These are phyloP conservation scores for Paramecium octaurelia DNA, from an alignment of 73 alveolate genomes.

Conservation along the genomic window DNA sequence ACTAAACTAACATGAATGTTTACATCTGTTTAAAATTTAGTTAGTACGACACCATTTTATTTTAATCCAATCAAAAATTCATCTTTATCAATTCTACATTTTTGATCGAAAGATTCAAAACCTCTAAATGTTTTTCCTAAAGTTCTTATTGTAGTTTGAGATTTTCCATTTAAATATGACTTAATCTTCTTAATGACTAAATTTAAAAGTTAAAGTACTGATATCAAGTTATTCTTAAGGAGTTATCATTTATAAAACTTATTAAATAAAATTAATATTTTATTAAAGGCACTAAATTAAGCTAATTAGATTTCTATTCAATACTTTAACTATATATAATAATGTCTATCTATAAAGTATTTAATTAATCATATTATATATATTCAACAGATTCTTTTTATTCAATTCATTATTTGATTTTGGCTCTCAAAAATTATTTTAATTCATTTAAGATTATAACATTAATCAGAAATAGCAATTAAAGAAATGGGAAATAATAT, in stretches of 20 bases:
- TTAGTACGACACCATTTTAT: slow-evolving; percentile 85
- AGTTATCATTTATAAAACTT: not conserved
- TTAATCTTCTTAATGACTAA: slow-evolving; percentile 38
- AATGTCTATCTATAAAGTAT: too few species aligned
- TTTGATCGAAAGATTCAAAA: slow-evolving; percentile 87
- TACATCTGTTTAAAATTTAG: slow-evolving; percentile 84
- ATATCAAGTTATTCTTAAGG: slow-evolving; percentile 17
- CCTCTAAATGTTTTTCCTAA: slow-evolving; percentile 86
- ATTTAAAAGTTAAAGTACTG: not conserved
- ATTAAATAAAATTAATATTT: not conserved
- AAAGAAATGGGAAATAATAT: not conserved
- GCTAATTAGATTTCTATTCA: not conserved
- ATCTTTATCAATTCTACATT: slow-evolving; percentile 84
- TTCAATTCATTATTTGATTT: not conserved
- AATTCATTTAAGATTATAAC: not conserved
- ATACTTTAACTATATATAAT: not conserved
- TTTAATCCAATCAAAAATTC: slow-evolving; percentile 90
- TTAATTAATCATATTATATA: too few species aligned
- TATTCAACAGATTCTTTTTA: not conserved
- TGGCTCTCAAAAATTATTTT: not conserved
- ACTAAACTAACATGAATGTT: not conserved
- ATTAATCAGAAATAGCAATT: not conserved
- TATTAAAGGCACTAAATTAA: not conserved
- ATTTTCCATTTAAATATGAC: not conserved
- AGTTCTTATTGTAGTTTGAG: slow-evolving; percentile 69